Evolutionary conservation across 495 filamentous ascomycete genomes (phyloP).

Genomic region (Choiromyces venosus): DNA sequence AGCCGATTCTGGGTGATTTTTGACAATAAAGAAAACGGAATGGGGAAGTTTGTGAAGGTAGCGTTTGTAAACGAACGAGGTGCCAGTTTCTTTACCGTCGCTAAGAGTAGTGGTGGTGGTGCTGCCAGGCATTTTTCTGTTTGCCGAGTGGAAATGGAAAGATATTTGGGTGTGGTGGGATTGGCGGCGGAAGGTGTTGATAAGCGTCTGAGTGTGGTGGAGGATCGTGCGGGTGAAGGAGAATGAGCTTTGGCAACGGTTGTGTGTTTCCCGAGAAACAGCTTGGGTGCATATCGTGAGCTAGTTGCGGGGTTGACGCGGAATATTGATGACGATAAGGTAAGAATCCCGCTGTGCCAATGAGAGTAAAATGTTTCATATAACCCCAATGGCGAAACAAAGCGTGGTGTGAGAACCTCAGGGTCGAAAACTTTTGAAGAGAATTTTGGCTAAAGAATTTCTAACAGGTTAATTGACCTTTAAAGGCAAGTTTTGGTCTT

Average conservation of each 20-base stretch:
- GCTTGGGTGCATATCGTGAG: neutral
- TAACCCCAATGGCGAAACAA: neutral
- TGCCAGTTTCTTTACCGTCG: neutral
- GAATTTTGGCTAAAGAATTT: neutral
- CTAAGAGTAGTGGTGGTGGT: neutral
- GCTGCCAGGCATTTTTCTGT: neutral
- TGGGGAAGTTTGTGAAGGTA: conserved; percentile 32
- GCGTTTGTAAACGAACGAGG: conserved; percentile 7
- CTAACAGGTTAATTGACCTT: neutral
- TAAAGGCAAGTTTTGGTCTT: neutral
- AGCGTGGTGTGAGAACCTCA: neutral
- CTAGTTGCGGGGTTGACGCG: neutral
- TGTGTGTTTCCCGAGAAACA: neutral
- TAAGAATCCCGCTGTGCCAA: neutral
- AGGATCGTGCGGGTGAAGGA: neutral
- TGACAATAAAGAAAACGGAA: conserved; percentile 8
- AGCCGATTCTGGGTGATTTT: neutral
- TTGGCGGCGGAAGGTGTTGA: neutral
- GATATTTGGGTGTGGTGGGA: neutral
- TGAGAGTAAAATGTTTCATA: neutral
- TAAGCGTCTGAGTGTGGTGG: neutral
- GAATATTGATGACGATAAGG: neutral
- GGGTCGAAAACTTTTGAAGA: neutral
- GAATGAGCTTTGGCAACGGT: neutral
- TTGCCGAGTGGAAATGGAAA: neutral